Conservation (phyloP, 495 filamentous ascomycete genomes). For the Delitschia confertaspora region DNA sequence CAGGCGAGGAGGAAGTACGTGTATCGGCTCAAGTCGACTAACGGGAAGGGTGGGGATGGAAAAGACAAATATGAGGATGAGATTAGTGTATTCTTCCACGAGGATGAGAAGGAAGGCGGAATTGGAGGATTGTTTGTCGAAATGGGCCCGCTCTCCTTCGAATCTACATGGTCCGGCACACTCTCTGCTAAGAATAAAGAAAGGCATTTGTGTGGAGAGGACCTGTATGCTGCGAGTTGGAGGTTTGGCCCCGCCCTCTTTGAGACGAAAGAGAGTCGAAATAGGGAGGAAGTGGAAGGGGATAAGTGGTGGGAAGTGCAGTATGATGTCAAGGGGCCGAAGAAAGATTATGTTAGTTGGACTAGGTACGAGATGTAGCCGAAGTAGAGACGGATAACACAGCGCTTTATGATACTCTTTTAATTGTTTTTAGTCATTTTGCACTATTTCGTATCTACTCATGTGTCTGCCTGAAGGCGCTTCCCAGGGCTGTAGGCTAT, state of each 20-base stretch:
- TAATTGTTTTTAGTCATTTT: too few relatives aligned
- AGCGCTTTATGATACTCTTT: too few relatives aligned
- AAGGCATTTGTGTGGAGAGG: conserved; percentile 20
- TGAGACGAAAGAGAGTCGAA: neutral
- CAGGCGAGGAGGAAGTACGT: conserved; percentile 11
- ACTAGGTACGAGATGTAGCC: conserved; percentile 23
- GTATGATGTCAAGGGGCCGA: conserved; percentile 25
- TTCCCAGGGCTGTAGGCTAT: too few relatives aligned
- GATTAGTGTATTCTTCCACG: conserved; percentile 18
- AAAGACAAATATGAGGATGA: neutral
- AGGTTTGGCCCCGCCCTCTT: conserved; percentile 15
- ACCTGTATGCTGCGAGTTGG: conserved; percentile 25
- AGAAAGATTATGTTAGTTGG: conserved; percentile 26
- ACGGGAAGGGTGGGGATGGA: neutral
- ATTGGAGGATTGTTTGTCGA: conserved; percentile 17
- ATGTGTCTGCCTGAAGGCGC: too few relatives aligned
- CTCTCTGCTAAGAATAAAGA: conserved; percentile 6
- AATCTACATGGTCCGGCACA: neutral
- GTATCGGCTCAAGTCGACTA: conserved; percentile 4
- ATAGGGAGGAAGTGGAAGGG: neutral
- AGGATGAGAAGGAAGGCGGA: neutral
- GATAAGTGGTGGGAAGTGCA: conserved; percentile 20
- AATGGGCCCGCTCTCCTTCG: conserved; percentile 1
- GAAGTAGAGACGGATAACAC: too few relatives aligned
- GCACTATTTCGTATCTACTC: too few relatives aligned